Base-by-base conservation (phyloP, 139 green algal species). In the Nannochloris sp. region DNA sequence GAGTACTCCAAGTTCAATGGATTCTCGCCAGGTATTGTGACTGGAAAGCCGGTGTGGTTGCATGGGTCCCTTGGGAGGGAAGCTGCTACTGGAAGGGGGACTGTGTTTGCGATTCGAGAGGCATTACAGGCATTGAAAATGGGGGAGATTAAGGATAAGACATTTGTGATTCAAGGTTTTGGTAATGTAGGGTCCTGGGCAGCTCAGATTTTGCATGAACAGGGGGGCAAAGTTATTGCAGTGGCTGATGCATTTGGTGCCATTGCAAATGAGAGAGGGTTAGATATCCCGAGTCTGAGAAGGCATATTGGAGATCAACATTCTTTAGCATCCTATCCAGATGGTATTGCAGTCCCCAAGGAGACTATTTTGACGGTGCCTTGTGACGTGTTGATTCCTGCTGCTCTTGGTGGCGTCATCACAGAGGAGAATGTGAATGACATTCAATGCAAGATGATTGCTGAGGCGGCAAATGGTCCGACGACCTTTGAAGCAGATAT, bases 361-460 rank as follows among this genome's bases (percentile, higher is more conserved):
- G 76, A 68, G 12, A 71, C 28, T n/a, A 80, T 91, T 53, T 78
- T 93, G 28, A 74, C 81, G 20, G 66, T 85, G 12, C 77, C 75
- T 0, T 96, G 90, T 70, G 87, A 96, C 46, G 84, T 96, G 49
- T 79, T 95, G 30, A 84, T 96, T n/a, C 90, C 90, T 3, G 90
- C 90, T 0, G 90, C 90, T 33, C 78, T 94, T 20, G 86, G 83
- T 0, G 82, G 80, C 9, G 85, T 93, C 16, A 81, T 89, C 37
- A 74, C 67, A 16, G 78, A 72, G 6, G 75, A 72, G 2, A 83
- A 79, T 51, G 84, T 49, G 25, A 9, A 45, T 33, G 16, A 60
- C 10, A 25, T 61, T 36, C 74, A 83, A 56, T 81, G 81, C 20
- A 78, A 82, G 59, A 79, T 71, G 37, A 61, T 96, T 4, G 82